These are phyloP conservation scores for Paratinospora sagittata DNA, from an alignment of 164 flowering plant genomes.

Conservation along the genomic window DNA sequence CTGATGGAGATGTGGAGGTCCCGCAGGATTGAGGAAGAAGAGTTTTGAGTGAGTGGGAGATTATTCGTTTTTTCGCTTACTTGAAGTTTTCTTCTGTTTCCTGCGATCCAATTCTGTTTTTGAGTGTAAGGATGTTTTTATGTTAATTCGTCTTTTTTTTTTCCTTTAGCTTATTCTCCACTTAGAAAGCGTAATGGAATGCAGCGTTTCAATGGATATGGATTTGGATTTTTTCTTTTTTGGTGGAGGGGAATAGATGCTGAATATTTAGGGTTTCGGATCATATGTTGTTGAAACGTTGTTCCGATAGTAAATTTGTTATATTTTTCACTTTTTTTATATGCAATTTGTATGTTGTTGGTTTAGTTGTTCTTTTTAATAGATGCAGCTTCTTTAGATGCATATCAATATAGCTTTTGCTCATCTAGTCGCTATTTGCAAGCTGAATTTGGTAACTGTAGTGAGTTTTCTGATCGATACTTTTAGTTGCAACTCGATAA, in stretches of 20 bases:
- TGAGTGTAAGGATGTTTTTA: background rate
- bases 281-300: background rate
- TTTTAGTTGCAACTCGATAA: too few relatives aligned
- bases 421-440: too few relatives aligned
- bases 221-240: too few relatives aligned
- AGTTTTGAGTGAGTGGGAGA: background rate
- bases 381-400: too few relatives aligned
- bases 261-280: background rate
- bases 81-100: background rate
- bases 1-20: too few relatives aligned
- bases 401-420: too few relatives aligned
- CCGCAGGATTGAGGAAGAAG: conserved; percentile 37
- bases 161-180: background rate
- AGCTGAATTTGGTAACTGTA: too few relatives aligned
- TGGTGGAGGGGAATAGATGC: background rate
- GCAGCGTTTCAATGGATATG: background rate
- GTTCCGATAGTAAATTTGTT: background rate
- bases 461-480: too few relatives aligned
- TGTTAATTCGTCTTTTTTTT: too few relatives aligned
- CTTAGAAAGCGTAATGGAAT: conserved; percentile 6
- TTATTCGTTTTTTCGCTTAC: background rate
- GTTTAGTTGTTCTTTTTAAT: background rate
- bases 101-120: background rate
- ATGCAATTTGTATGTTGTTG: background rate
- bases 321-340: background rate